Percentiles rank a stretch among this genome's conserved stretches.
These are phyloP conservation scores for Amphichorda felina DNA, from an alignment of 2,329 filamentous ascomycete genomes.

Conservation along the genomic window DNA sequence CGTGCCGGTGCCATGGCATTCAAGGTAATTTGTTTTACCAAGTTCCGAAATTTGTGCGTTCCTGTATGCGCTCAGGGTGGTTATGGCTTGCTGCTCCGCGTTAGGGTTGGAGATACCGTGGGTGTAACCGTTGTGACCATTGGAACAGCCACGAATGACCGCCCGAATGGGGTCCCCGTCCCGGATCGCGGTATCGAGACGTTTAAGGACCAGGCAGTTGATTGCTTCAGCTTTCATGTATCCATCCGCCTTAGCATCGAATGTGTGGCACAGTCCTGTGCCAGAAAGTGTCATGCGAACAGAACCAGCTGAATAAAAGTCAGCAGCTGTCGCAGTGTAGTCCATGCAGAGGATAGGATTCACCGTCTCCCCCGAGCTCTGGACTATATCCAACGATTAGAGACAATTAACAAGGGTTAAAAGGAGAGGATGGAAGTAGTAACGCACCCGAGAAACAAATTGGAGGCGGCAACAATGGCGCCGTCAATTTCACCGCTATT, in stretches of 20 bases:
- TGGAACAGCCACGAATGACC: slow-evolving; percentile 32
- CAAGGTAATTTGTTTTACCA: too few species aligned
- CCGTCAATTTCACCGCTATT: too few species aligned
- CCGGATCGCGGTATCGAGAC: slow-evolving; percentile 2
- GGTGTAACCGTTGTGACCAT: slow-evolving; percentile 34
- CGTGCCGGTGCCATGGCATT: slow-evolving; percentile 19
- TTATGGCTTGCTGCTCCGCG: slow-evolving; percentile 24
- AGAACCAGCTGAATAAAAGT: too few species aligned
- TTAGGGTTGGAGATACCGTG: slow-evolving; percentile 42
- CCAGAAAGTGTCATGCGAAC: too few species aligned
- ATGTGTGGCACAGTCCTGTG: slow-evolving; percentile 33
- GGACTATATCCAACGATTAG: too few species aligned
- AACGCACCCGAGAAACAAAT: too few species aligned
- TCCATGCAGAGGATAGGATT: too few species aligned
- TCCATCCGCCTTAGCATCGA: slow-evolving; percentile 32
- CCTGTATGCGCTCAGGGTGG: slow-evolving; percentile 13
- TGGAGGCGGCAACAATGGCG: too few species aligned
- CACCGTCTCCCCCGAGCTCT: too few species aligned
- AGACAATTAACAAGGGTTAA: too few species aligned
- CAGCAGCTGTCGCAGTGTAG: too few species aligned
- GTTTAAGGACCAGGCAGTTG: slow-evolving; percentile 1
- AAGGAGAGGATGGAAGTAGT: too few species aligned
- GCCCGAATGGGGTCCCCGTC: slow-evolving; percentile 38
- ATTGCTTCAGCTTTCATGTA: background rate
- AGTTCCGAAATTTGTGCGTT: slow-evolving; percentile 13